Evolutionary conservation across 805 yeast species (phyloP).

Genomic region (Sporopachydermia quercuum): DNA sequence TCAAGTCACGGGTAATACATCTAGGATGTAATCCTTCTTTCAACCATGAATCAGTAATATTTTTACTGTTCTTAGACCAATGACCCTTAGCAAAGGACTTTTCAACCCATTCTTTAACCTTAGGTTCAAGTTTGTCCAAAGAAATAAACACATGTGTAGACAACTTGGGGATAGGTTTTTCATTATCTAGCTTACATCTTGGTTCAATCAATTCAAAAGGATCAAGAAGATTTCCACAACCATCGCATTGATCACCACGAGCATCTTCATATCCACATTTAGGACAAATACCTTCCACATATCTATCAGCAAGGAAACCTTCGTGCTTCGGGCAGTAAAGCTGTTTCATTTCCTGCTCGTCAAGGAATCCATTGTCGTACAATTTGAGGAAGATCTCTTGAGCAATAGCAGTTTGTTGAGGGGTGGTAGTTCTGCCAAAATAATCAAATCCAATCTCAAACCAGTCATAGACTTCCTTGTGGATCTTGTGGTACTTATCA

Average conservation of each 20-base stretch:
- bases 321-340: constrained; percentile 82
- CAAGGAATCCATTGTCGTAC: constrained; percentile 62
- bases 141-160: constrained; percentile 79
- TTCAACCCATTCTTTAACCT: constrained; percentile 56
- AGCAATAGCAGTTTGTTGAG: constrained; percentile 82
- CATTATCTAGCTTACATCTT: constrained; percentile 82
- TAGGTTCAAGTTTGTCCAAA: constrained; percentile 72
- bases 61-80: constrained; percentile 87
- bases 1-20: constrained; percentile 92
- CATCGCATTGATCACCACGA: constrained; percentile 98
- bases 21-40: constrained; percentile 87
- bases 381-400: constrained; percentile 80
- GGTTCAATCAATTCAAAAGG: constrained; percentile 92
- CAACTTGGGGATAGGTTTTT: constrained; percentile 64
- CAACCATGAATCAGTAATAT: constrained; percentile 87
- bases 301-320: constrained; percentile 89
- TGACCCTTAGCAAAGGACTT: constrained; percentile 54
- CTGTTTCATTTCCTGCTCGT: constrained; percentile 80
- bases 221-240: constrained; percentile 78
- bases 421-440: constrained; percentile 94
- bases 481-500: constrained; percentile 78
- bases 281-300: constrained; percentile 95
- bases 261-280: constrained; percentile 93
- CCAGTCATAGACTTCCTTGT: constrained; percentile 89
- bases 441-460: constrained; percentile 88